phyloP scores from a whole-genome alignment of 2,329 filamentous ascomycete species.

The Diaporthe longicolla region DNA sequence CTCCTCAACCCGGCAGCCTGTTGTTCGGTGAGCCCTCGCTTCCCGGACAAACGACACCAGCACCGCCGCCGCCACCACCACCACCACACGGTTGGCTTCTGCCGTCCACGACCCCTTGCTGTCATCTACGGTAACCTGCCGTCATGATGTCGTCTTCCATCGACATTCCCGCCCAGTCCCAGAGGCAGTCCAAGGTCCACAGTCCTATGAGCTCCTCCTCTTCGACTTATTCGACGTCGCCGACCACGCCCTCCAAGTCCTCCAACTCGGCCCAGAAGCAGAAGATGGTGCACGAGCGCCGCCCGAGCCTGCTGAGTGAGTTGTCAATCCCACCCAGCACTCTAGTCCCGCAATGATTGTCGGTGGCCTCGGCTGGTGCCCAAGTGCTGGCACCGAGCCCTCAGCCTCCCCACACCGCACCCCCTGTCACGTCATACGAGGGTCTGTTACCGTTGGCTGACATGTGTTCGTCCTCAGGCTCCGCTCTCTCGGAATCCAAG shows the following conservation, averaged over 20 bases:
- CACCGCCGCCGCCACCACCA: constrained; percentile 12
- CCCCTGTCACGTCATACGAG: constrained; percentile 29
- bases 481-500: constrained; percentile 79
- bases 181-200: constrained; percentile 56
- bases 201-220: constrained; percentile 64
- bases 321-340: constrained; percentile 35
- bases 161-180: constrained; percentile 70
- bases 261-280: constrained; percentile 56
- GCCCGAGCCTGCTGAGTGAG: constrained; percentile 75
- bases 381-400: not conserved
- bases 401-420: not conserved
- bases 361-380: not conserved
- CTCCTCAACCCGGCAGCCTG: constrained; percentile 23
- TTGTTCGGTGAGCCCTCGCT: constrained; percentile 37
- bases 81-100: constrained; percentile 9
- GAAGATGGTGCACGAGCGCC: constrained; percentile 66
- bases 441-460: constrained; percentile 37
- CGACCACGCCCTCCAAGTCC: constrained; percentile 63
- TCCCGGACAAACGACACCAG: constrained; percentile 17
- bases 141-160: constrained; percentile 76
- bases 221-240: constrained; percentile 71
- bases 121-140: constrained; percentile 36
- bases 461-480: constrained; percentile 63
- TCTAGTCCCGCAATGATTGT: constrained; percentile 41
- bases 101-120: constrained; percentile 1